Conservation (phyloP, 2,329 filamentous ascomycete species). For the Ophiocordyceps camponoti-floridani region DNA sequence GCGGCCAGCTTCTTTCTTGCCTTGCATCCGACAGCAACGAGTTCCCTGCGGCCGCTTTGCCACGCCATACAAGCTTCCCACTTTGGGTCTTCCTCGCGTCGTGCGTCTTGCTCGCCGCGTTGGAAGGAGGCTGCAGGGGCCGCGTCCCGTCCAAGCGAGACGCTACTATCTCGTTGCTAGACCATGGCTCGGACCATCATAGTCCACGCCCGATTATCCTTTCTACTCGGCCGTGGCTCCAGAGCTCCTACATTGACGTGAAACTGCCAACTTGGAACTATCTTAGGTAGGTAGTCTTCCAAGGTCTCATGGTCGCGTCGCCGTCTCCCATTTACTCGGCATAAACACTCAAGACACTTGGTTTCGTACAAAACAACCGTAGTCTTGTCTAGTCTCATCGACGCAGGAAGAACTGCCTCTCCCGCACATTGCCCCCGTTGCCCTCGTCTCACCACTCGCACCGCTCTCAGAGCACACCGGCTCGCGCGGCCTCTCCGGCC, state of each 20-base stretch:
- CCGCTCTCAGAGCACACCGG: conserved; percentile 20
- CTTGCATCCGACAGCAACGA: neutral
- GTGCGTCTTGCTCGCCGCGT: conserved; percentile 17
- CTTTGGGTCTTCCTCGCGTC: conserved; percentile 11
- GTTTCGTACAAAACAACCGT: neutral
- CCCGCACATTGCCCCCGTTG: too few species aligned
- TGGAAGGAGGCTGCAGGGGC: conserved; percentile 13
- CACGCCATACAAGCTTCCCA: neutral
- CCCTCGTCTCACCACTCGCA: neutral
- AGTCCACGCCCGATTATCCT: conserved; percentile 25
- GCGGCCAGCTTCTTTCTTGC: too few species aligned
- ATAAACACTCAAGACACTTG: neutral
- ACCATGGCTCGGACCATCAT: conserved; percentile 30
- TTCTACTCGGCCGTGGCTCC: conserved; percentile 24
- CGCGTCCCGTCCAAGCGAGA: neutral
- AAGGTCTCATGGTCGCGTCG: too few species aligned
- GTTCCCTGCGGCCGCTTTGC: conserved; percentile 12
- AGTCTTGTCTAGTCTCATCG: neutral
- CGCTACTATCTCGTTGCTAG: neutral
- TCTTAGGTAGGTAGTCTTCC: too few species aligned
- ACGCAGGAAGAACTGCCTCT: too few species aligned
- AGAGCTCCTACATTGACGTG: neutral
- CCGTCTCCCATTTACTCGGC: too few species aligned
- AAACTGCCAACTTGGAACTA: too few species aligned
- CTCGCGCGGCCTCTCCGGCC: conserved; percentile 40